Evolutionary conservation across 805 yeast genomes (phyloP), one percentile per base, ranked within the genome.

Genomic region (Dipodascopsis tothii): DNA sequence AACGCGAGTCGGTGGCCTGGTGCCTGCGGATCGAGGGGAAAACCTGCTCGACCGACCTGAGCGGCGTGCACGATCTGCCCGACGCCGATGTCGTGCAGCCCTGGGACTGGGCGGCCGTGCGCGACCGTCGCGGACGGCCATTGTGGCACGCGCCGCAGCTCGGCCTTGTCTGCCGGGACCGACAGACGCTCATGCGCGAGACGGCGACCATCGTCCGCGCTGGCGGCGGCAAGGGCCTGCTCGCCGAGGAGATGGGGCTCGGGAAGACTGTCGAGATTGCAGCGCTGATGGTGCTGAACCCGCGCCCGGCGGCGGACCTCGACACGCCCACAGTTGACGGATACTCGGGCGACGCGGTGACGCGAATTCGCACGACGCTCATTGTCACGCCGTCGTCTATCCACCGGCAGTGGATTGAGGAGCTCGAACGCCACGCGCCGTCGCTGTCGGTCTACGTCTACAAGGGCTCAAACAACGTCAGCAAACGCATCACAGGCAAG

Each of bases 241-340:
- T 92, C 27, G 82, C 92, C 1, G 98, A 90, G 57, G 98, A 92
- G 62, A 92, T 92, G 98, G 98, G 98, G 0, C 70, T 92, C 5
- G 98, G 98, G 0, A 92, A 92, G 58, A 90, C 98, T 0, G 78
- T 92, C 3, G 98, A 92, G 60, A 69, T 87, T 11, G 68, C 84
- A 2, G 69, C 94, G 0, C 64, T 90, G 33, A 64, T 82, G 0
- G 58, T 78, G 1, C 57, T 79, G 39, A 81, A 92, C 59, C 78
- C 68, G 25, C 64, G 96, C 14, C 69, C 72, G 0, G 18, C 11
- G 4, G 11, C 35, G 0, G 51, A 57, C 3, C 22, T 40, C 4
- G 45, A 33, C 2, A 44, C 43, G 2, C 20, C 7, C 5, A 23
- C 36, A 1, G 18, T 18, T 6, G 56, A 60, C 36, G 28, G 38